phyloP scores from a whole-genome alignment of 495 filamentous ascomycete species.

The Penicillium verhagenii region DNA sequence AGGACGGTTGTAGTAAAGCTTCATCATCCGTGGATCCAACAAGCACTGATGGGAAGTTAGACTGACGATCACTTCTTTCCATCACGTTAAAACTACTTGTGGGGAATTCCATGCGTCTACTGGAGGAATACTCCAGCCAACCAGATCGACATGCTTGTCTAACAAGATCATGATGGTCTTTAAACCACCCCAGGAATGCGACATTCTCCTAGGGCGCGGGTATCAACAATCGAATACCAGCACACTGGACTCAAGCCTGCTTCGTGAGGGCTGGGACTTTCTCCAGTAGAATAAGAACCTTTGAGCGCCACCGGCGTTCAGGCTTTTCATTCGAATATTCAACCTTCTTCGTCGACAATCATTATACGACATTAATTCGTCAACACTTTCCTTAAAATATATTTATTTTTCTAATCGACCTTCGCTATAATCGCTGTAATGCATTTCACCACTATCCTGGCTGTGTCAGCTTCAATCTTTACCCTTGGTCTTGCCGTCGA shows the following conservation, averaged over 20 bases:
- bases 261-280: constrained; percentile 14
- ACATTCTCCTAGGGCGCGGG: constrained; percentile 21
- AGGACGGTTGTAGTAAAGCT: background rate
- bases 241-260: constrained; percentile 7
- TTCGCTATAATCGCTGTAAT: constrained; percentile 11
- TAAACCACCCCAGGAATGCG: constrained; percentile 21
- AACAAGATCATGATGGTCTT: constrained; percentile 7
- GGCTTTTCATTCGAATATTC: background rate
- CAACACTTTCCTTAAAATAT: constrained; percentile 23
- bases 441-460: constrained; percentile 33
- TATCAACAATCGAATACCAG: constrained; percentile 21
- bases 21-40: background rate
- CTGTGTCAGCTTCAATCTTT: constrained; percentile 29
- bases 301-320: constrained; percentile 19
- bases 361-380: background rate
- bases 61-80: too few relatives aligned
- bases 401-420: constrained; percentile 1
- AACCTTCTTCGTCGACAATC: constrained; percentile 2
- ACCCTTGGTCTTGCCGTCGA: constrained; percentile 29
- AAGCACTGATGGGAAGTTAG: too few relatives aligned
- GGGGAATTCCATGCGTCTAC: background rate
- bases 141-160: constrained; percentile 4
- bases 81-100: background rate
- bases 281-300: constrained; percentile 20
- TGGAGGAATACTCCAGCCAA: constrained; percentile 13